Percentiles rank a stretch among this genome's conserved stretches.
Conservation (phyloP, 1,139 yeast genomes). For the Lizanozyma gosingica region DNA sequence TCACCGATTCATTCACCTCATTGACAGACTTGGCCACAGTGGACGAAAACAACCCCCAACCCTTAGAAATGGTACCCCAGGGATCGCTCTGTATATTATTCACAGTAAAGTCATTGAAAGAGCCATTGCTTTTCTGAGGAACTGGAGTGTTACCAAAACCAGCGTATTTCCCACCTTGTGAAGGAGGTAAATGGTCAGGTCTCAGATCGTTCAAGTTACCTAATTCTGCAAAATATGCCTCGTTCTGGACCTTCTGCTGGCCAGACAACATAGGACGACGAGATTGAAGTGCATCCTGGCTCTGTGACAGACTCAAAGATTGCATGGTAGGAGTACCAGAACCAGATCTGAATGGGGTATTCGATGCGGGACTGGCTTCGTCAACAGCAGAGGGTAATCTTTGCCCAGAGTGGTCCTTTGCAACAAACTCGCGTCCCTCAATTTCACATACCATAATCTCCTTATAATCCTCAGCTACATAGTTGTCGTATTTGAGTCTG, state of each 20-base stretch:
- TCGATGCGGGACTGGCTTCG: slow-evolving; percentile 12
- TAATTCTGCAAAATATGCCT: slow-evolving; percentile 70
- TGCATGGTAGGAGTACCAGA: slow-evolving; percentile 10
- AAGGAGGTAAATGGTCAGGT: slow-evolving; percentile 78
- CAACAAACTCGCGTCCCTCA: slow-evolving; percentile 65
- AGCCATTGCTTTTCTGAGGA: slow-evolving; percentile 24
- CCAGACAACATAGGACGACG: slow-evolving; percentile 29
- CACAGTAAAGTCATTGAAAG: slow-evolving; percentile 49
- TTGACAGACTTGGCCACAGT: slow-evolving; percentile 75
- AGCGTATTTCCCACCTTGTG: slow-evolving; percentile 86
- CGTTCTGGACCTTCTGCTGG: slow-evolving; percentile 56
- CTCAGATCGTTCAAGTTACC: slow-evolving; percentile 67
- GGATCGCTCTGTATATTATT: slow-evolving; percentile 84
- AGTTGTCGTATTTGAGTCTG: slow-evolving; percentile 71
- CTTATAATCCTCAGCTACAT: slow-evolving; percentile 91
- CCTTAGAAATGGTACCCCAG: slow-evolving; percentile 76
- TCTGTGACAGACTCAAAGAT: neutral
- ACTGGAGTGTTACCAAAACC: slow-evolving; percentile 85
- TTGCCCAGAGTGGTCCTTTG: slow-evolving; percentile 54
- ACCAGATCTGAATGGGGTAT: slow-evolving; percentile 11
- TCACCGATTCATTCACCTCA: slow-evolving; percentile 81
- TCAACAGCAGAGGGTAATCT: slow-evolving; percentile 22
- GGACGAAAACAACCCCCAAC: slow-evolving; percentile 88
- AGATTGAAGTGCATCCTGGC: slow-evolving; percentile 29
- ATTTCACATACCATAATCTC: slow-evolving; percentile 66